A percentile compares a stretch with the other conserved stretches of the same genome.
Evolutionary conservation across 345 rosid genomes (phyloP).

Genomic region (Mangifera indica): DNA sequence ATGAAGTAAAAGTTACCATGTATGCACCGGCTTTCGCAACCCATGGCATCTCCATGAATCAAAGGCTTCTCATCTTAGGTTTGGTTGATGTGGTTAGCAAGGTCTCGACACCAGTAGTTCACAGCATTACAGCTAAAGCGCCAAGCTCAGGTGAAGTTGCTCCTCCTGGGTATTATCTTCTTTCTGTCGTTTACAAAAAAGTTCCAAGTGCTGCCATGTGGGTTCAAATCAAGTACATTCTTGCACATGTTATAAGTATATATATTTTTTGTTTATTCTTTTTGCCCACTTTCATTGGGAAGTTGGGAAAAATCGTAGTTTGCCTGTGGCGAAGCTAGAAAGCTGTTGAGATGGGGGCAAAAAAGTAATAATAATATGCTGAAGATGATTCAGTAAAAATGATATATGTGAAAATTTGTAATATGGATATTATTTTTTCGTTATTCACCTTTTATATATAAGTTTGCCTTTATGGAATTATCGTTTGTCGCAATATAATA

Average conservation of each 20-base stretch:
- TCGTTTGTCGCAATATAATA: no score
- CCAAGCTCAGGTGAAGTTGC: conserved; percentile 47
- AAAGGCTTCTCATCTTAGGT: conserved; percentile 47
- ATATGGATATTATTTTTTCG: no score
- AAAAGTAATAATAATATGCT: no score
- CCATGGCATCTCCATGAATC: conserved; percentile 62
- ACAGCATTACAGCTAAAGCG: conserved; percentile 20
- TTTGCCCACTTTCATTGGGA: no score
- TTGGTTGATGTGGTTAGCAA: conserved; percentile 18
- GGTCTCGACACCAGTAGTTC: not conserved
- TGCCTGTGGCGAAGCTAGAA: no score
- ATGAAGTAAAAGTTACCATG: conserved; percentile 39
- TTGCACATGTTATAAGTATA: not conserved
- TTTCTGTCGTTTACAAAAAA: conserved; percentile 46
- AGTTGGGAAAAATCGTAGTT: no score
- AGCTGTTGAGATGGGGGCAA: no score
- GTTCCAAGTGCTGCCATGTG: conserved; percentile 53
- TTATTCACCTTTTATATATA: no score
- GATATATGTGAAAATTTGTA: no score
- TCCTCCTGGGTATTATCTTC: conserved; percentile 60
- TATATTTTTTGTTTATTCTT: no score
- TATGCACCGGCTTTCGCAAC: conserved; percentile 69
- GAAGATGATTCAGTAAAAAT: no score
- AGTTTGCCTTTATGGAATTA: no score
- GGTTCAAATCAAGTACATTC: conserved; percentile 48